These are phyloP conservation scores for Magnaporthiopsis rhizophila DNA, from an alignment of 2,329 filamentous ascomycete genomes.

Conservation along the genomic window DNA sequence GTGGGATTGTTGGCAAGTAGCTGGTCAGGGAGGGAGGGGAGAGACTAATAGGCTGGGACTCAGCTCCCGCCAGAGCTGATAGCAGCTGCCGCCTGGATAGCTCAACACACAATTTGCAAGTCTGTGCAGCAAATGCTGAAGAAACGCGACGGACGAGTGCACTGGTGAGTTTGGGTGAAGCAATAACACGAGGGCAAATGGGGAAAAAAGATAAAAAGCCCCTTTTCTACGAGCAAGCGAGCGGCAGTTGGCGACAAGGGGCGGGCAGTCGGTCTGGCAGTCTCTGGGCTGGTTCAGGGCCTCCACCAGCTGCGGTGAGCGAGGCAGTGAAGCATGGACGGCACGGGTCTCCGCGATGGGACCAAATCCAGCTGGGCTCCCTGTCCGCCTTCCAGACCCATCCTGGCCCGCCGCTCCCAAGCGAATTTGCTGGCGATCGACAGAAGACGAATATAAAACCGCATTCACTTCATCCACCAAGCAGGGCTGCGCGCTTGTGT, in stretches of 20 bases:
- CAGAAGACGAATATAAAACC: no score
- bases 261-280: background rate
- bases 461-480: no score
- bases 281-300: background rate
- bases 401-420: no score
- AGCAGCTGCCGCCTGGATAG: no score
- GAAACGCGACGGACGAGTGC: no score
- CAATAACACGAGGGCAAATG: background rate
- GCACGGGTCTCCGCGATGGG: background rate
- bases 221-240: background rate
- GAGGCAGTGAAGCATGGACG: background rate
- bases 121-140: no score
- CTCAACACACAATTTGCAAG: no score
- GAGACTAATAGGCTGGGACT: no score
- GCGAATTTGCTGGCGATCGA: no score
- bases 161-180: background rate
- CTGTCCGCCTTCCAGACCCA: no score
- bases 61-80: no score
- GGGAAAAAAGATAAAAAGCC: background rate
- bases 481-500: no score
- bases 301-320: background rate
- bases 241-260: background rate
- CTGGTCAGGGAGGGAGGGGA: background rate
- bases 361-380: background rate
- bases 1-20: background rate